Evolutionary conservation across 805 yeast species (phyloP).

Genomic region (Yamadazyma sp.): DNA sequence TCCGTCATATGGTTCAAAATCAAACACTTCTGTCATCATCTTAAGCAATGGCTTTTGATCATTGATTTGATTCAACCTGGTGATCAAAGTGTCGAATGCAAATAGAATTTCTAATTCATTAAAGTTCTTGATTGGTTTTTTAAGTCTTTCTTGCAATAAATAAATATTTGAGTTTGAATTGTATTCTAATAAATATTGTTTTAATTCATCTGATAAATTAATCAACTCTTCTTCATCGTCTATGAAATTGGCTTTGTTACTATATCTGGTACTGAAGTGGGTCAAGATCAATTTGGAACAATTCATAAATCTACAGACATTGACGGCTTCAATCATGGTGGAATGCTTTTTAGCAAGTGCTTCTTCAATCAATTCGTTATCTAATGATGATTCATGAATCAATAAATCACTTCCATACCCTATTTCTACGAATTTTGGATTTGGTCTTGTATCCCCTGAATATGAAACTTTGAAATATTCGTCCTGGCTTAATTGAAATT

Average conservation of each 20-base stretch:
- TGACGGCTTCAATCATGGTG: slow-evolving; percentile 83
- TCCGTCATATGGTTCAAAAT: slow-evolving; percentile 22
- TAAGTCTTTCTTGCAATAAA: slow-evolving; percentile 3
- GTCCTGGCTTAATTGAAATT: slow-evolving; percentile 43
- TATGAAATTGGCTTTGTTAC: slow-evolving; percentile 32
- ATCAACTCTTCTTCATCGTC: slow-evolving; percentile 21
- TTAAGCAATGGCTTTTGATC: slow-evolving; percentile 22
- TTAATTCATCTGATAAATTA: slow-evolving; percentile 20
- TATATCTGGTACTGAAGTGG: slow-evolving; percentile 88
- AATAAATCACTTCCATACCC: slow-evolving; percentile 70
- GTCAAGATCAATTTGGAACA: slow-evolving; percentile 73
- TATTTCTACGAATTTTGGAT: slow-evolving; percentile 55
- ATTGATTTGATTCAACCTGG: slow-evolving; percentile 25
- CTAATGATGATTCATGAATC: slow-evolving; percentile 92
- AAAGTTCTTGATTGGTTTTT: slow-evolving; percentile 14
- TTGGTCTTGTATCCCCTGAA: slow-evolving; percentile 95
- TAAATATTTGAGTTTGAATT: slow-evolving; percentile 25
- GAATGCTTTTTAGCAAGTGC: slow-evolving; percentile 83
- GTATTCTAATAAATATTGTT: slow-evolving; percentile 24
- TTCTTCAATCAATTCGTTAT: slow-evolving; percentile 70
- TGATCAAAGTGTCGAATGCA: slow-evolving; percentile 39
- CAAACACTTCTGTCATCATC: slow-evolving; percentile 18
- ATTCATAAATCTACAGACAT: slow-evolving; percentile 65
- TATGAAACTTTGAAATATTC: slow-evolving; percentile 68
- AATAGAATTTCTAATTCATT: slow-evolving; percentile 36